Base-by-base conservation (phyloP, 2,329 filamentous ascomycete genomes). In the Nigrospora oryzae region DNA sequence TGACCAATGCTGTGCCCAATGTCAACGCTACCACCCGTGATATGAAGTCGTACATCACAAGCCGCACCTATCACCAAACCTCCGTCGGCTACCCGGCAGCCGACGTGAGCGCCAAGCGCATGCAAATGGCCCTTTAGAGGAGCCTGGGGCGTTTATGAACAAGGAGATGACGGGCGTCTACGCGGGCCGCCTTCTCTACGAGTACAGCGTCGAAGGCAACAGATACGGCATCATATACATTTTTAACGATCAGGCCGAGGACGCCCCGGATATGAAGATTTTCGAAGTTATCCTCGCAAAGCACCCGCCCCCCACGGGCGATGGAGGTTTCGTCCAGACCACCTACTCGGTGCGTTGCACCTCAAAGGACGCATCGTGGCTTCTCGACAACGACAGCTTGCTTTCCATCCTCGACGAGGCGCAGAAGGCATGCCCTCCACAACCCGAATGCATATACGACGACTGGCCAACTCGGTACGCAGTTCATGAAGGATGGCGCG, bases 161-260 rank as follows among this genome's bases (percentile, higher is more conserved):
- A 19, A 72, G 66, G 67, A 66, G 16, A 97, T 97, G 91, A 89
- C 84, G 8, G 56, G 65, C 15, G 89, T 96, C 57, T 97, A 95
- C 78, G 96, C 90, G 36, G 93, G 93, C 58, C 93, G 93, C 64
- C 79, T 98, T 35, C 86, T 96, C 65, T 98, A 96, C 70, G 90
- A 97, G 68, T 98, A 95, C 73, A 83, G 86, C 11, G 70, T 85
- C 59, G 89, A 94, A 66, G 74, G 75, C 49, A 88, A 83, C 69
- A 74, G 83, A 38, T 97, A 82, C 65, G 91, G 90, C 52, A 83
- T 95, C 47, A 89, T 90, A 60, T 68, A 78, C 46, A 71, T 93
- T 58, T 59, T 65, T 39, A 76, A 74, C 51, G 56, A 65, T 60
- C 66, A 64, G 28, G 65, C 75, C 46, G 67, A 63, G 31, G 76